A percentile compares a stretch with the other conserved stretches of the same genome.
phyloP scores from a whole-genome alignment of 2,329 filamentous ascomycete species.

The Botrytis galanthina region DNA sequence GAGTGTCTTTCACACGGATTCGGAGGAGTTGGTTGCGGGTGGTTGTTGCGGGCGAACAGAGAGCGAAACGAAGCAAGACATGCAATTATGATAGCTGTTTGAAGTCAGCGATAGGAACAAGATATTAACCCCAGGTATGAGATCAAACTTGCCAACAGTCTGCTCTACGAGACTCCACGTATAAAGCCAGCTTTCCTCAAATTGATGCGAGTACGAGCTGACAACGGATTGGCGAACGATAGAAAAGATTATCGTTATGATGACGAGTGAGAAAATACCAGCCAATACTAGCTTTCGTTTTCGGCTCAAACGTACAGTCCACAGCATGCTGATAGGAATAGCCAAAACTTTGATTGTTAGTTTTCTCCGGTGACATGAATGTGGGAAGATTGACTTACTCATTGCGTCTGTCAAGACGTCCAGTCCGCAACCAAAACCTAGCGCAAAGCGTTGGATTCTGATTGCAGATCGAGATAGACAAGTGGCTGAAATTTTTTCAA shows the following conservation, averaged over 20 bases:
- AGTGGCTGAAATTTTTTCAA: not conserved
- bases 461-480: not conserved
- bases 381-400: not conserved
- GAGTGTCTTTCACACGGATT: not conserved
- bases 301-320: not conserved
- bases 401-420: not conserved
- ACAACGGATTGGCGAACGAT: not conserved
- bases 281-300: not conserved
- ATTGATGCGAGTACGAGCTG: not conserved
- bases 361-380: not conserved
- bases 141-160: not conserved
- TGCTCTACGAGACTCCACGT: not conserved
- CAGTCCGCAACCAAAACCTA: not conserved
- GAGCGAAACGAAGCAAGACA: not conserved
- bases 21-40: not conserved
- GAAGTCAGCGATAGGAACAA: not conserved
- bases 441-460: not conserved
- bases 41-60: not conserved
- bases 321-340: not conserved
- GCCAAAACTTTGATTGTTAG: not conserved
- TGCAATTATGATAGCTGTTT: not conserved
- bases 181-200: slow-evolving; percentile 1
- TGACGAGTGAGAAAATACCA: slow-evolving; percentile 6
- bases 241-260: not conserved
- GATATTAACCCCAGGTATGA: not conserved